Base-by-base conservation (phyloP, 1,284 basidiomycete species). In the Cystobasidium pallidum region DNA sequence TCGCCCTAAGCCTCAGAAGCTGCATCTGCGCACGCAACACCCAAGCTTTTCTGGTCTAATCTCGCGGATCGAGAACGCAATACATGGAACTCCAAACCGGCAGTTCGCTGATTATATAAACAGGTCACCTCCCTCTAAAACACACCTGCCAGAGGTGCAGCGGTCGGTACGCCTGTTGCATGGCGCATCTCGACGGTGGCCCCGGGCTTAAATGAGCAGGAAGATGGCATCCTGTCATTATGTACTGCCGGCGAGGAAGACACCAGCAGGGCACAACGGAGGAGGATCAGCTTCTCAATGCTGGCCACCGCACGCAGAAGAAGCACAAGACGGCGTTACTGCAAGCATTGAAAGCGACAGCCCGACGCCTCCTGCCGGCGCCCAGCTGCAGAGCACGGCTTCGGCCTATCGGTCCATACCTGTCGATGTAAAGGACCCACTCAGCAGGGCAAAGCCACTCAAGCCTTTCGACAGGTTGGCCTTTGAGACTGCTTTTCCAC, bases 401-500 rank as follows among this genome's bases (percentile, higher is more conserved):
- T n/a, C 34, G 10, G 11, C 15, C 26, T 57, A 57, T 21, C n/a
- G 39, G 10, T 61, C 58, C 13, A 13, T 61, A 39, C 58, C 13
- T 45, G 39, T 61, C 10, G 58, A 43, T 43, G 39, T 24, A 4
- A 61, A 61, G 28, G 58, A 61, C 39, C 41, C 58, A 1, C 21
- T 43, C n/a, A 61, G 58, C 39, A 61, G 1, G n/a, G 7, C 39
- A 26, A 61, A 28, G 15, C 58, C 58, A n/a, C 28, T 61, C 8
- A 21, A 24, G 10, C 39, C 58, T 4, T 61, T 43, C 21, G 41
- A 61, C 36, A 13, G 39, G 2, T 43, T 39, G 10, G 13, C 41
- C 21, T 61, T 61, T 61, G 58, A 61, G 19, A n/a, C 58, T 45
- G 58, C 39, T 21, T 61, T 61, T 43, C 58, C 58, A 28, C 6